Conservation (phyloP, 2,329 filamentous ascomycete species). For the Samsoniella hepiali region DNA sequence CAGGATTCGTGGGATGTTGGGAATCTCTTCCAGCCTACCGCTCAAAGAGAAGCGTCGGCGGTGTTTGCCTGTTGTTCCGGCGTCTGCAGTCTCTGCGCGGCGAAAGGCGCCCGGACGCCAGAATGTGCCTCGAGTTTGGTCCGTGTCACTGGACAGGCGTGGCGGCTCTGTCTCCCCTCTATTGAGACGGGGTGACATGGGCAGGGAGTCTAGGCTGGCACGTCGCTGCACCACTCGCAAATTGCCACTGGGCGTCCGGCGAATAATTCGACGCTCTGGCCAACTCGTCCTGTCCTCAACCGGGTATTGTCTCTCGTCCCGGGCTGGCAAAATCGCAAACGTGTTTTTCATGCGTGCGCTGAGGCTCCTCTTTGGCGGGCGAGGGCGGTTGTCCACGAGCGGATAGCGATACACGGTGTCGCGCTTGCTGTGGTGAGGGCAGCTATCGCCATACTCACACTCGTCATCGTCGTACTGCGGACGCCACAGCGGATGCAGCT, state of each 20-base stretch:
- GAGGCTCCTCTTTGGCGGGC: constrained; percentile 45
- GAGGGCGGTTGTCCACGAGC: constrained; percentile 46
- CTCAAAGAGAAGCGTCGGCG: constrained; percentile 39
- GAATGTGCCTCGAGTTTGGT: constrained; percentile 19
- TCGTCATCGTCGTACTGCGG: constrained; percentile 45
- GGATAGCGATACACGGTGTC: constrained; percentile 46
- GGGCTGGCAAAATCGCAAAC: constrained; percentile 58
- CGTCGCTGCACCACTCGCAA: constrained; percentile 56
- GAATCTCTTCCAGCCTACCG: constrained; percentile 49
- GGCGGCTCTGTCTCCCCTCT: constrained; percentile 35
- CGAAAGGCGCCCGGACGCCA: constrained; percentile 33
- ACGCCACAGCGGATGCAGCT: constrained; percentile 60
- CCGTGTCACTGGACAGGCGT: constrained; percentile 14
- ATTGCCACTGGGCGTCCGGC: constrained; percentile 57
- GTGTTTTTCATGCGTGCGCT: constrained; percentile 55
- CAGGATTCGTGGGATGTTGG: constrained; percentile 51
- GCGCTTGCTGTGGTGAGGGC: constrained; percentile 34
- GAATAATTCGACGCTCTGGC: constrained; percentile 55
- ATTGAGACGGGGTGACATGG: constrained; percentile 21
- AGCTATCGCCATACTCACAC: constrained; percentile 31
- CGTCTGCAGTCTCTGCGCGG: constrained; percentile 26
- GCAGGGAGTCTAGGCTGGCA: constrained; percentile 45
- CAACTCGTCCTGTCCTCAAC: constrained; percentile 32
- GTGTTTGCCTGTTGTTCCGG: constrained; percentile 23
- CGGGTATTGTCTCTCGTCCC: constrained; percentile 33